Base-by-base conservation (phyloP, 768 basidiomycete genomes). In the Boletus eberwhitei region DNA sequence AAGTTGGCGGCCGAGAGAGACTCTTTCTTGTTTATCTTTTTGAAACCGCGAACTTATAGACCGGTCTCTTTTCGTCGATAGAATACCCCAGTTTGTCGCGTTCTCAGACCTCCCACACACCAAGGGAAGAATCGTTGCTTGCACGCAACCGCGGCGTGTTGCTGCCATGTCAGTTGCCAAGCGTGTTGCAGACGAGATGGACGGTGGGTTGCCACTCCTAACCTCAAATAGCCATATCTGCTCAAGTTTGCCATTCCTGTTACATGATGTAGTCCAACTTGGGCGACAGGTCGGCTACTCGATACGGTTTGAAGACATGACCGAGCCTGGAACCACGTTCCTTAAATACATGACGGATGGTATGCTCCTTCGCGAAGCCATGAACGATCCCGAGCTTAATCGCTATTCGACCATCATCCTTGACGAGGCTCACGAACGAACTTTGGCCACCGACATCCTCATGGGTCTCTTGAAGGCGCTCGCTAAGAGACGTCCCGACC, bases 271-370 rank as follows among this genome's bases (percentile, higher is more conserved):
- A 94, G 94, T 99, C 5, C 80, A 86, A 71, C 86, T 99, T 2
- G 96, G 96, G 32, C 87, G 90, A 64, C 87, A 98, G 59, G 96
- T 98, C 58, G 96, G 96, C 52, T 99, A 99, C 73, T 93, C 92
- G 5, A 98, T 98, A 65, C 92, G 96, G 70, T 99, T 98, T 70
- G 96, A 99, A 72, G 97, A 98, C 69, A 72, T 71, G 69, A 71
- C 69, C 13, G 71, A 71, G 88, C 93, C 90, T 89, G 96, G 40
- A 82, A 91, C 61, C 76, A 98, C 97, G 0, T 97, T 99, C 73
- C 79, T 99, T 59, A 98, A 97, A 70, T 98, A 99, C 76, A 97
- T 98, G 95, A 99, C 97, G 16, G 97, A 99, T 63, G 97, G 96
- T 82, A 97, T 98, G 94, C 85, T 93, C 52, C 83, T 96, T n/a